These are phyloP conservation scores for Pigoraptor vietnamica DNA, from an alignment of 78 protist species.

Conservation along the genomic window DNA sequence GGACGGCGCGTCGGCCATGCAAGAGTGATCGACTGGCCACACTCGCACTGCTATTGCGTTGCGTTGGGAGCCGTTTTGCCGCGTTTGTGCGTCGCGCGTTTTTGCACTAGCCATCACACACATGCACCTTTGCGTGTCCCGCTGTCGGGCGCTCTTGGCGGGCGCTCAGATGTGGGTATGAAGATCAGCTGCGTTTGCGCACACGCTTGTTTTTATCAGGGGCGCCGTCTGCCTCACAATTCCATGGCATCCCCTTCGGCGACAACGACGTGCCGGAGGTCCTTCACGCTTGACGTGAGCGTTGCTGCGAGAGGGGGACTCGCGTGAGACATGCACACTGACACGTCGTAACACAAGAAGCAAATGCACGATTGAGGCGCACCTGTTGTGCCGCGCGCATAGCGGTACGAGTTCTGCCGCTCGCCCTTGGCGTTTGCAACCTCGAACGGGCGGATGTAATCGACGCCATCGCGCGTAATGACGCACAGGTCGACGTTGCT, in stretches of 20 bases:
- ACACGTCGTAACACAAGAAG: too few species aligned
- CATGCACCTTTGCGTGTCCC: neutral
- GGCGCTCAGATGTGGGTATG: too few species aligned
- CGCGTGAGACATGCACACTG: too few species aligned
- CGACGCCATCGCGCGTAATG: conserved; percentile 53
- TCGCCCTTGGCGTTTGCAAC: conserved; percentile 7
- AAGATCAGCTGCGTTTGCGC: too few species aligned
- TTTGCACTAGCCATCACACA: too few species aligned
- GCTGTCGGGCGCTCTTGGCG: neutral
- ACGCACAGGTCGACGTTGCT: conserved; percentile 89
- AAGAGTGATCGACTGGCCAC: neutral
- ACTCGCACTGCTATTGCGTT: neutral
- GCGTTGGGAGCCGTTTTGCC: neutral
- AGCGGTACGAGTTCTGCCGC: neutral
- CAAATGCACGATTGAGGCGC: too few species aligned
- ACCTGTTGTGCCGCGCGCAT: conserved; percentile 21
- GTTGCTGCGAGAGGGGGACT: neutral
- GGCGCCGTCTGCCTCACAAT: neutral
- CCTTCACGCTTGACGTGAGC: neutral
- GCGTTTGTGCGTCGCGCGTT: too few species aligned
- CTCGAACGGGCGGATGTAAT: conserved; percentile 18
- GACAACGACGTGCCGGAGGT: neutral
- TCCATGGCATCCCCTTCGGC: neutral
- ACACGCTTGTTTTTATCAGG: neutral
- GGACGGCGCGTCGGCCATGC: neutral